These are phyloP conservation scores for Rhizopus delemar DNA, from an alignment of 371 early-diverging fungal species.

Conservation along the genomic window DNA sequence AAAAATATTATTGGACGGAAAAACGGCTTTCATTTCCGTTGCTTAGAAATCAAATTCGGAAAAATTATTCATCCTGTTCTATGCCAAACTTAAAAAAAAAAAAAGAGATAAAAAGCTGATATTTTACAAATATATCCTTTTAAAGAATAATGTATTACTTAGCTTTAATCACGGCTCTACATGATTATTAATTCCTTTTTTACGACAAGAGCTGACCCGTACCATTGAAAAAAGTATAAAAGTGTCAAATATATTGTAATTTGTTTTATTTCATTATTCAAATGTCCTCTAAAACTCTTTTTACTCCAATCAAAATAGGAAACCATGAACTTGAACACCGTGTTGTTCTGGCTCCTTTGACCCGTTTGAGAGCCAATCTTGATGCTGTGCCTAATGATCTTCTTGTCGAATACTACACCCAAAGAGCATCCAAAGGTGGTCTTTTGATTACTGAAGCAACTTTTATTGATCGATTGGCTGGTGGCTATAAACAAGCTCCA, in stretches of 20 bases:
- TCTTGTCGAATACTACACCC: constrained; percentile 54
- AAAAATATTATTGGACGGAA: too few species aligned
- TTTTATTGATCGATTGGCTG: constrained; percentile 39
- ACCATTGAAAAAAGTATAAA: neutral
- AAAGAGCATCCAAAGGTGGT: constrained; percentile 58
- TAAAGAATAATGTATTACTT: too few species aligned
- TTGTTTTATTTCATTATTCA: neutral
- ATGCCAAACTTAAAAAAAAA: too few species aligned
- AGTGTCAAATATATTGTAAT: neutral
- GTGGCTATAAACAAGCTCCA: constrained; percentile 37
- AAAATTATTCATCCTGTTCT: too few species aligned
- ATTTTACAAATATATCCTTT: too few species aligned
- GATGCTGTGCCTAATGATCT: constrained; percentile 45
- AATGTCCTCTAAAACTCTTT: neutral
- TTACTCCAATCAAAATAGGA: neutral
- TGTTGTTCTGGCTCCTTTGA: constrained; percentile 59
- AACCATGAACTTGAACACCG: constrained; percentile 43
- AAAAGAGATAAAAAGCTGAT: too few species aligned
- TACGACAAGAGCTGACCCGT: too few species aligned
- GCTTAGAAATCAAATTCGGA: too few species aligned
- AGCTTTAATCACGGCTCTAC: too few species aligned
- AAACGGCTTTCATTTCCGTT: too few species aligned
- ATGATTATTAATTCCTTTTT: too few species aligned
- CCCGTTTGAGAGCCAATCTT: constrained; percentile 39
- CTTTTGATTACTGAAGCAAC: constrained; percentile 60